Evolutionary conservation across 768 basidiomycete species (phyloP).

Genomic region (Butyriboletus loyo): DNA sequence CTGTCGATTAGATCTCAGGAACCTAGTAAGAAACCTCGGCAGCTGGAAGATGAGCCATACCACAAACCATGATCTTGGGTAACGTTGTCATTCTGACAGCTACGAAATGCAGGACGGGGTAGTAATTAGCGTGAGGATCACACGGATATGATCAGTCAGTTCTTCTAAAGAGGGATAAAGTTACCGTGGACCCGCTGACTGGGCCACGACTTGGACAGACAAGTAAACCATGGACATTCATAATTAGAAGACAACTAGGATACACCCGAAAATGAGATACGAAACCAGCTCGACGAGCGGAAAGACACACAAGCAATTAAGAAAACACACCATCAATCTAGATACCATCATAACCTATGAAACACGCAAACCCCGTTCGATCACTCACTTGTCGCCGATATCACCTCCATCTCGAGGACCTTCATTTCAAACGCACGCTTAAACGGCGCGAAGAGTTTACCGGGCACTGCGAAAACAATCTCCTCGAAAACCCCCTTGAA

Average conservation of each 20-base stretch:
- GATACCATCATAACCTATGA: not conserved
- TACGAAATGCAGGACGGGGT: not conserved
- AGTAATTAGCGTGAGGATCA: not conserved
- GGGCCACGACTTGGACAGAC: not conserved
- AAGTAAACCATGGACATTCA: not conserved
- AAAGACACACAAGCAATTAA: not conserved
- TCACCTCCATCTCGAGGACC: constrained; percentile 37
- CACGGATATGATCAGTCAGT: not conserved
- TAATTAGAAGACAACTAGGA: not conserved
- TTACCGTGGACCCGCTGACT: not conserved
- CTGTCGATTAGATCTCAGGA: constrained; percentile 30
- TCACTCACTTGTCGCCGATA: constrained; percentile 28
- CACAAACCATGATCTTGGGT: constrained; percentile 30
- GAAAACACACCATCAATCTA: not conserved
- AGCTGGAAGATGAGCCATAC: constrained; percentile 9
- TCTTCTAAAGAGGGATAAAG: not conserved
- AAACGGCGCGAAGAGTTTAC: constrained; percentile 36
- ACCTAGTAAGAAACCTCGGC: not conserved
- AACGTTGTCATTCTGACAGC: constrained; percentile 4
- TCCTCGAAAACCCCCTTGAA: constrained; percentile 44
- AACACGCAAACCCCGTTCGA: not conserved
- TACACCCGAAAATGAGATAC: not conserved
- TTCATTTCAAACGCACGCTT: constrained; percentile 40
- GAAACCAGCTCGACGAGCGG: not conserved
- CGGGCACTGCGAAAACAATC: constrained; percentile 43